Percentiles rank a stretch among this genome's conserved stretches.
Conservation (phyloP, 257 asterid species). For the Solanum pennellii region DNA sequence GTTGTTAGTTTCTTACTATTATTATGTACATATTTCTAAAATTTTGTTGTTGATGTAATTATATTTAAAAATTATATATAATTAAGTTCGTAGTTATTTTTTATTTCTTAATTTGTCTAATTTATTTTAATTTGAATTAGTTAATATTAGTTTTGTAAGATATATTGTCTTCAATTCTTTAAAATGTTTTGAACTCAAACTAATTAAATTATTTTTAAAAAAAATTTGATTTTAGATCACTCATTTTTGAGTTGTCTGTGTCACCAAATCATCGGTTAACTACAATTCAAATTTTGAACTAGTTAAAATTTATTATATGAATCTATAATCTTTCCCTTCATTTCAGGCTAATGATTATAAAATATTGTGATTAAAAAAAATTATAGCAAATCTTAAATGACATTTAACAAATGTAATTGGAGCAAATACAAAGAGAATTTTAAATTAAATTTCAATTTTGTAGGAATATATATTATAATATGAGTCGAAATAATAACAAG, state of each 20-base stretch:
- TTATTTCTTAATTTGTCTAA: too few species aligned
- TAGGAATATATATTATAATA: not conserved
- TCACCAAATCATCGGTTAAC: not conserved
- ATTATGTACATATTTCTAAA: not conserved
- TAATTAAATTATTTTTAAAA: too few species aligned
- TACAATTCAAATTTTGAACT: not conserved
- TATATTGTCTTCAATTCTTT: too few species aligned
- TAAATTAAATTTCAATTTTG: not conserved
- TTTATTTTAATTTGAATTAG: not conserved
- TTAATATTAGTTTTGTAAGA: not conserved
- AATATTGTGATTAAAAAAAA: not conserved
- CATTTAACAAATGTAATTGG: not conserved
- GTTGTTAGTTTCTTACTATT: too few species aligned
- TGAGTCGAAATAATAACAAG: too few species aligned
- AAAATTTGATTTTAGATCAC: not conserved
- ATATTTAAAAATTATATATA: too few species aligned
- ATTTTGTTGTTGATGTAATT: not conserved
- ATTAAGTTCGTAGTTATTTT: too few species aligned
- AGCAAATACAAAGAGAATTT: not conserved
- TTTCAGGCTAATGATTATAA: not conserved
- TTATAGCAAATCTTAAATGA: not conserved
- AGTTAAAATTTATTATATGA: not conserved
- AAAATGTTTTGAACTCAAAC: not conserved
- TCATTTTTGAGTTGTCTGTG: not conserved
- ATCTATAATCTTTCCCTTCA: not conserved